Evolutionary conservation across 2,329 filamentous ascomycete genomes (phyloP).

Genomic region (Chrysoporthe deuterocubensis): DNA sequence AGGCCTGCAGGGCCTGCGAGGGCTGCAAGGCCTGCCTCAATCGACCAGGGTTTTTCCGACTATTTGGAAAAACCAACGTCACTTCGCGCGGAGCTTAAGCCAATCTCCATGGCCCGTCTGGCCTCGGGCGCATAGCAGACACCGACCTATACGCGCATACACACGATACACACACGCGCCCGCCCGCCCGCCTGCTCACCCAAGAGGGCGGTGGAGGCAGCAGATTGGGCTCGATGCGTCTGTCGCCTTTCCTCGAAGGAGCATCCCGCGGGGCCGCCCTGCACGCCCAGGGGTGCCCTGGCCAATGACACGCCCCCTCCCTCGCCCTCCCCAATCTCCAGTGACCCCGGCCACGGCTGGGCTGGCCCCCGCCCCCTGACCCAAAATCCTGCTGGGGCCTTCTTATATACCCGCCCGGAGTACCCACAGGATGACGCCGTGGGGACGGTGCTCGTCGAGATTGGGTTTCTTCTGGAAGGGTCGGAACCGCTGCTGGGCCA

Average conservation of each 20-base stretch:
- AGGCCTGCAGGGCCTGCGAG: not conserved
- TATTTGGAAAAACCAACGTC: not conserved
- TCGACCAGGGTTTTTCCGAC: not conserved
- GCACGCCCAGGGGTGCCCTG: constrained; percentile 10
- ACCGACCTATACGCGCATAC: not conserved
- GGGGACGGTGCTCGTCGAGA: not conserved
- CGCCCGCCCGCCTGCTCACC: too few relatives aligned
- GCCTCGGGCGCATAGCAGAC: not conserved
- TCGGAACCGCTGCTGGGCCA: not conserved
- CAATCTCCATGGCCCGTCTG: not conserved
- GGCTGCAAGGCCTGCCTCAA: not conserved
- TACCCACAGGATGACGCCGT: not conserved
- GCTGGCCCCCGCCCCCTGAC: constrained; percentile 25
- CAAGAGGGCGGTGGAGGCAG: not conserved
- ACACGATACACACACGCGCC: not conserved
- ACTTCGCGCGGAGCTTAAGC: not conserved
- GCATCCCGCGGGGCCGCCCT: constrained; percentile 9
- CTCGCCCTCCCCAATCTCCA: constrained; percentile 21
- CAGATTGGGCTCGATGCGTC: not conserved
- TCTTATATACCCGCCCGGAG: not conserved
- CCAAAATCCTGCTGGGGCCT: constrained; percentile 3
- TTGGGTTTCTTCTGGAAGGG: not conserved
- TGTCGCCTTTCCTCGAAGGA: constrained; percentile 7
- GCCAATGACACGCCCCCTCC: constrained; percentile 12
- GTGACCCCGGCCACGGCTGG: constrained; percentile 9